A percentile compares a stretch with the other conserved stretches of the same genome.
These are phyloP conservation scores for Clitocybe nebularis DNA, from an alignment of 1,284 basidiomycete species.

Conservation along the genomic window DNA sequence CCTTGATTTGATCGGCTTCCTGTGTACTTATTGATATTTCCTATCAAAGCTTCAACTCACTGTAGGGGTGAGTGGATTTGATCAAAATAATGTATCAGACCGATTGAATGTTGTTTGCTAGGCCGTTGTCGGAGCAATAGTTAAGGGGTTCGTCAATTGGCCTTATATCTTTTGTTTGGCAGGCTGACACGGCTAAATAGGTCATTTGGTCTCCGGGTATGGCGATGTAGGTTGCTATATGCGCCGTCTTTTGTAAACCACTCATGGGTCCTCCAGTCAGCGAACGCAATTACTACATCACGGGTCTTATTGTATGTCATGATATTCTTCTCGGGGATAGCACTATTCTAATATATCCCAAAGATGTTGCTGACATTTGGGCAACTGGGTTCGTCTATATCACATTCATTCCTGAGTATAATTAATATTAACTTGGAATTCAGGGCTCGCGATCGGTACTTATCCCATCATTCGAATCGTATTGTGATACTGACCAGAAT, in stretches of 20 bases:
- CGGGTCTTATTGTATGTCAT: conserved; percentile 49
- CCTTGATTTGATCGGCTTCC: background rate
- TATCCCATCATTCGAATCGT: conserved; percentile 3
- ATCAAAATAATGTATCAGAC: background rate
- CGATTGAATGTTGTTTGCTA: conserved; percentile 19
- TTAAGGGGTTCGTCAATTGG: conserved; percentile 48
- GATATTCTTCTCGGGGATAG: conserved; percentile 3
- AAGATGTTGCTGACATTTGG: conserved; percentile 44
- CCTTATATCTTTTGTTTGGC: too few relatives aligned
- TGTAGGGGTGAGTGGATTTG: conserved; percentile 42
- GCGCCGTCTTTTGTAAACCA: too few relatives aligned
- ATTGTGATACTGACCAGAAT: conserved; percentile 6
- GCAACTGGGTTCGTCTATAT: conserved; percentile 40
- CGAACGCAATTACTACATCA: conserved; percentile 50
- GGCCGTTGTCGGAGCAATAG: conserved; percentile 56
- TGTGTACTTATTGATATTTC: conserved; percentile 3
- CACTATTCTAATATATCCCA: conserved; percentile 5
- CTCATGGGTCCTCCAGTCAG: conserved; percentile 57
- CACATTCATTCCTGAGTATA: background rate
- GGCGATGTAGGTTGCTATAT: conserved; percentile 51
- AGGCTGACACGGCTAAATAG: conserved; percentile 29
- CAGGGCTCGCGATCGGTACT: conserved; percentile 34
- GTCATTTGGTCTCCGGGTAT: conserved; percentile 61
- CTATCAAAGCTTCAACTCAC: conserved; percentile 52
- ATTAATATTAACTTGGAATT: conserved; percentile 3